Percentiles rank a stretch among this genome's conserved stretches.
phyloP scores from a whole-genome alignment of 2,329 filamentous ascomycete species.

The Ophiostoma montium region DNA sequence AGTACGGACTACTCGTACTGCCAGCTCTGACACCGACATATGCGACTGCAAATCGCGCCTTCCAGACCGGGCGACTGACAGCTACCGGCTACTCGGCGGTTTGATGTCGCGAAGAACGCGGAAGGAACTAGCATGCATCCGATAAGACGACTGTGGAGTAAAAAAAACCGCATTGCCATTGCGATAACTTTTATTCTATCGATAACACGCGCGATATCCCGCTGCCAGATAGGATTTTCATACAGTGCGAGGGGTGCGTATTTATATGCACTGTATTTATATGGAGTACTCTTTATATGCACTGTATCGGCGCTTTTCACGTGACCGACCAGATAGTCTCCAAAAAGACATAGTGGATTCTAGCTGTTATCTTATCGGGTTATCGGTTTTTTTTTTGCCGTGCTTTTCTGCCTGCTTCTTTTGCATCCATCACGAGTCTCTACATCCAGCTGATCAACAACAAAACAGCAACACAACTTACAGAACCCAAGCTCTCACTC shows the following conservation, averaged over 20 bases:
- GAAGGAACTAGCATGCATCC: no score
- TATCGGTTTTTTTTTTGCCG: conserved; percentile 4
- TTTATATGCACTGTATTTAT: background rate
- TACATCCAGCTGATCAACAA: background rate
- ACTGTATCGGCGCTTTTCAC: background rate
- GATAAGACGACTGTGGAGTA: no score
- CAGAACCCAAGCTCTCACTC: no score
- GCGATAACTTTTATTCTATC: no score
- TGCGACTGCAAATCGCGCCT: no score
- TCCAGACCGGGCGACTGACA: no score
- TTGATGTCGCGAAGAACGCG: no score
- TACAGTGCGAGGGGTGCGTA: background rate
- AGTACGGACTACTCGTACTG: no score
- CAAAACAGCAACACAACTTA: background rate
- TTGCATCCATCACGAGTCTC: background rate
- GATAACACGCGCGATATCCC: no score
- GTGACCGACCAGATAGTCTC: background rate
- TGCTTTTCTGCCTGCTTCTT: conserved; percentile 1
- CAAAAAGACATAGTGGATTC: background rate
- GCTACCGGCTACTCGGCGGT: no score
- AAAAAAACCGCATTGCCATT: no score
- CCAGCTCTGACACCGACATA: no score
- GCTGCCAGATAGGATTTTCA: background rate
- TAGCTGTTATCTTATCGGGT: conserved; percentile 2
- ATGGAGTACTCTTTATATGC: fast-evolving